Percentiles rank a stretch among this genome's conserved stretches.
Evolutionary conservation across 257 asterid genomes (phyloP).

Genomic region (Prunella vulgaris): DNA sequence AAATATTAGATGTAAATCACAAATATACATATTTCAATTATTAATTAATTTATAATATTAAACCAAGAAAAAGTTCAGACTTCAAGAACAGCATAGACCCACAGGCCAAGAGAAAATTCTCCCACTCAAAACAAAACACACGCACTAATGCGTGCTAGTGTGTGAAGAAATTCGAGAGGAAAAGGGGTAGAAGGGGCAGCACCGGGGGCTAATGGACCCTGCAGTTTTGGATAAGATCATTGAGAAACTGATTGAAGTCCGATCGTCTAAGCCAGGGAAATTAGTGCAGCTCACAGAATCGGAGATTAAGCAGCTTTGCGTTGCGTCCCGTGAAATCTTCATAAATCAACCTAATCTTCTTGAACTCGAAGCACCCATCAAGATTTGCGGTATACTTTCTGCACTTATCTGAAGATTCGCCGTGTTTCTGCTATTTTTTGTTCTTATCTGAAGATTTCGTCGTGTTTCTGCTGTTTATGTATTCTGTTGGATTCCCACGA

Average conservation of each 20-base stretch:
- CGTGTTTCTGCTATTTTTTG: background rate
- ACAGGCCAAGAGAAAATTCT: slow-evolving; percentile 3
- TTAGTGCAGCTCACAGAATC: slow-evolving; percentile 79
- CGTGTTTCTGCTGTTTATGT: background rate
- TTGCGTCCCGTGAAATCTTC: slow-evolving; percentile 73
- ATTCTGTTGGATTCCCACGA: background rate
- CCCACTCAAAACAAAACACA: slow-evolving; percentile 24
- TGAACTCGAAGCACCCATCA: slow-evolving; percentile 92
- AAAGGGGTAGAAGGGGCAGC: slow-evolving; percentile 3
- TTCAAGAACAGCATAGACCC: slow-evolving; percentile 25
- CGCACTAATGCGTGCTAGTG: slow-evolving; percentile 26
- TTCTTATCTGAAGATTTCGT: background rate
- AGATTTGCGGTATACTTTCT: slow-evolving; percentile 71
- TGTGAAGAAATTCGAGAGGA: slow-evolving; percentile 9
- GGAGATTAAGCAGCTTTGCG: slow-evolving; percentile 86
- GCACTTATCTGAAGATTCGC: background rate
- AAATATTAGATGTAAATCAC: too few species aligned
- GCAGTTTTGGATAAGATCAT: slow-evolving; percentile 63
- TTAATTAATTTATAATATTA: too few species aligned
- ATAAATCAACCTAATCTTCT: slow-evolving; percentile 80
- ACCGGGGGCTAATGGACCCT: slow-evolving; percentile 51
- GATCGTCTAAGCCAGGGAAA: slow-evolving; percentile 90
- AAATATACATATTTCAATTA: too few species aligned
- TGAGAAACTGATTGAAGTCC: slow-evolving; percentile 70
- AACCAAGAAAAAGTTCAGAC: background rate